These are phyloP conservation scores for Erodium chrysanthum DNA, from an alignment of 441 rosid genomes.

Conservation along the genomic window DNA sequence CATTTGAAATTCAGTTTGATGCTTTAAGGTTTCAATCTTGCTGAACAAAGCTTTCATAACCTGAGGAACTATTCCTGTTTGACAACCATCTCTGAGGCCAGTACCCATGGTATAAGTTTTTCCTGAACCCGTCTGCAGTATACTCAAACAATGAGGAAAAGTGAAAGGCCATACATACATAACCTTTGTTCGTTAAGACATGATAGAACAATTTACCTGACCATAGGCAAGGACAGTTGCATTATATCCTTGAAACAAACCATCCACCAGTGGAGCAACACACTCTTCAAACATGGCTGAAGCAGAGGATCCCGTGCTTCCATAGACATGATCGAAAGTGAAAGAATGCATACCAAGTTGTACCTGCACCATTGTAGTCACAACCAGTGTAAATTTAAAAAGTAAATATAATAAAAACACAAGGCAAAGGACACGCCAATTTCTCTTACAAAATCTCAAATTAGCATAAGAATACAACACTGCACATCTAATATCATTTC, in stretches of 20 bases:
- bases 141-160: constrained; percentile 19
- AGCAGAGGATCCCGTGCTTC: constrained; percentile 65
- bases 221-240: constrained; percentile 98
- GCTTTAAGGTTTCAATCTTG: constrained; percentile 66
- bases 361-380: constrained; percentile 42
- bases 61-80: constrained; percentile 69
- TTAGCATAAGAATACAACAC: constrained; percentile 9
- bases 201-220: constrained; percentile 43
- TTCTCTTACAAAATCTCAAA: background rate
- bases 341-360: constrained; percentile 71
- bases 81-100: constrained; percentile 67
- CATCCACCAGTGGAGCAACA: constrained; percentile 69
- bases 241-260: constrained; percentile 96
- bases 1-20: constrained; percentile 71
- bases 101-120: constrained; percentile 99
- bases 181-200: constrained; percentile 3
- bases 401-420: background rate
- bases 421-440: background rate
- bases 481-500: constrained; percentile 6
- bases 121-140: constrained; percentile 89
- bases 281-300: constrained; percentile 80
- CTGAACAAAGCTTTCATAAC: constrained; percentile 76
- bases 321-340: constrained; percentile 40
- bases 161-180: background rate
- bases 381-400: constrained; percentile 10